phyloP scores from a whole-genome alignment of 495 filamentous ascomycete genomes.

The Penicillium flavigenum region DNA sequence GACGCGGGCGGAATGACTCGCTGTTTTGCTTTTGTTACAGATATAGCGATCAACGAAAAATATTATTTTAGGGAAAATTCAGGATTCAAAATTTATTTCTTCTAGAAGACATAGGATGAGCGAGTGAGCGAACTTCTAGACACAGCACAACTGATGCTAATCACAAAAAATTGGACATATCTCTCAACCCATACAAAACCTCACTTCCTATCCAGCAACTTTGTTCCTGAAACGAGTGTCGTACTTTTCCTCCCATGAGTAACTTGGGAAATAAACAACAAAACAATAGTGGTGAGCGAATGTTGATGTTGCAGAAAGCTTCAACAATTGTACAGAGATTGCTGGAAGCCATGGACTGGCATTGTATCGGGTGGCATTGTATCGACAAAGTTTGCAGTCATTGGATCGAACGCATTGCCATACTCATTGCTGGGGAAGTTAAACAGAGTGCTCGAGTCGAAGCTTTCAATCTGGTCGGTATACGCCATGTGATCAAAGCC shows the following conservation, averaged over 20 bases:
- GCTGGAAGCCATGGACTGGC: not conserved
- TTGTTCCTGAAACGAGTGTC: not conserved
- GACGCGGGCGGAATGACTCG: slow-evolving; percentile 24
- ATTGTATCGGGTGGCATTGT: not conserved
- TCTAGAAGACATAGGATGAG: not conserved
- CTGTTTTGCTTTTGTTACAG: not conserved
- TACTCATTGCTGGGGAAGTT: not conserved
- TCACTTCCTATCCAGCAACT: not conserved
- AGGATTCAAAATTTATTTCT: not conserved
- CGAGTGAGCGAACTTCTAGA: not conserved
- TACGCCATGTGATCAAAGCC: not conserved
- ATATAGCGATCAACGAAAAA: not conserved
- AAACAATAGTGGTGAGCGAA: not conserved
- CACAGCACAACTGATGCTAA: not conserved
- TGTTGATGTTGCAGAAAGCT: not conserved
- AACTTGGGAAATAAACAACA: not conserved
- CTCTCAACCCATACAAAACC: not conserved
- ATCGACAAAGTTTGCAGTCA: not conserved
- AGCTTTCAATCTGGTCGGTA: not conserved
- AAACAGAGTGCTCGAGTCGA: not conserved
- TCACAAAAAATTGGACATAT: not conserved
- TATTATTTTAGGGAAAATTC: not conserved
- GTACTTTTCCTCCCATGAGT: not conserved
- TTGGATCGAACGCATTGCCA: not conserved
- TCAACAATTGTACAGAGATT: not conserved